These are phyloP conservation scores for Boletus rubescentipes DNA, from an alignment of 768 basidiomycete genomes.

Conservation along the genomic window DNA sequence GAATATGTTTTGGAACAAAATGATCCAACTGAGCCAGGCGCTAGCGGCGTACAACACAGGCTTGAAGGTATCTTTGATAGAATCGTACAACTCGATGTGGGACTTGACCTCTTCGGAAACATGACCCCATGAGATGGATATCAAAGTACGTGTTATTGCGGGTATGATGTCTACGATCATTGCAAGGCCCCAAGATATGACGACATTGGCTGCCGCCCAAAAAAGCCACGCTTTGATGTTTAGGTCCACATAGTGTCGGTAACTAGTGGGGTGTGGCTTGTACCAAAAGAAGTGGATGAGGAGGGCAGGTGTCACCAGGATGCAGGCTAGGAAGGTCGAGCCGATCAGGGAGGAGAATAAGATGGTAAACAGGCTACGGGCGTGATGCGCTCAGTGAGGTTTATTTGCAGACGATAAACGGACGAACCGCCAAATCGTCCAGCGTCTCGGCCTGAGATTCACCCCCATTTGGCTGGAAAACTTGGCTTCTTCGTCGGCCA, in stretches of 20 bases:
- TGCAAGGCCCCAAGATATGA: conserved; percentile 79
- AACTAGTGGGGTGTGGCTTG: conserved; percentile 51
- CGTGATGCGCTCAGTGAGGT: neutral
- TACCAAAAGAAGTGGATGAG: conserved; percentile 73
- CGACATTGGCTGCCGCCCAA: conserved; percentile 76
- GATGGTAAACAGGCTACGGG: conserved; percentile 52
- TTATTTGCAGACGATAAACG: conserved; percentile 2
- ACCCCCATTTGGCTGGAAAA: conserved; percentile 61
- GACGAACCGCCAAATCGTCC: conserved; percentile 55
- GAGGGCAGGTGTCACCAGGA: conserved; percentile 62
- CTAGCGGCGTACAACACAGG: conserved; percentile 72
- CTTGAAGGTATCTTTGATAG: conserved; percentile 67
- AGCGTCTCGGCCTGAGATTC: conserved; percentile 41
- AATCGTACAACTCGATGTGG: conserved; percentile 65
- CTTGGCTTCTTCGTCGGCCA: conserved; percentile 67
- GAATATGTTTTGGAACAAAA: conserved; percentile 70
- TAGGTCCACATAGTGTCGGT: conserved; percentile 59
- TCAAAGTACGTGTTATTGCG: conserved; percentile 46
- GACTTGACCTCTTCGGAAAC: conserved; percentile 68
- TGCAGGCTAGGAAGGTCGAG: conserved; percentile 60
- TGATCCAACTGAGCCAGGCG: conserved; percentile 71
- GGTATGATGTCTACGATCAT: conserved; percentile 71
- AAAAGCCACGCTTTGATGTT: conserved; percentile 79
- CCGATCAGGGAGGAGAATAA: conserved; percentile 75
- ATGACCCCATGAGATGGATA: conserved; percentile 70